Evolutionary conservation across 1,284 basidiomycete genomes (phyloP).

Genomic region (Cutaneotrichosporon dermatis): DNA sequence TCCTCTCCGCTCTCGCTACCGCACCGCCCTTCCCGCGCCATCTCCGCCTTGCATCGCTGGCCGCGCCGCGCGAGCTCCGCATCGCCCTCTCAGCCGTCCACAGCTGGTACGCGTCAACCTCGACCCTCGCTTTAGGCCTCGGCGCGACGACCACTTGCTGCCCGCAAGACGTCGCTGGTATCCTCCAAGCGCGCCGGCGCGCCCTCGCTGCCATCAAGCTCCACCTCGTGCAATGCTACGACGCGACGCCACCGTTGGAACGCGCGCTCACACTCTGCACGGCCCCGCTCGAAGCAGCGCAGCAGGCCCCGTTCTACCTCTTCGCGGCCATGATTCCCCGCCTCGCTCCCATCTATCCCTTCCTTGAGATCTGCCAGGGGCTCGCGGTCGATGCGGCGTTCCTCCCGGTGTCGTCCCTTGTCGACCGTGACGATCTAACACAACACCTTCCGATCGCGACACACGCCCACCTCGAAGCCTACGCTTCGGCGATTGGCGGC

Average conservation of each 20-base stretch:
- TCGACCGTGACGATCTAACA: conserved; percentile 3
- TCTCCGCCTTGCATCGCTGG: conserved; percentile 3
- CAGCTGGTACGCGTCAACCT: conserved; percentile 5
- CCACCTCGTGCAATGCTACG: conserved; percentile 27
- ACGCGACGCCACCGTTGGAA: conserved; percentile 7
- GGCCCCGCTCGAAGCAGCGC: conserved; percentile 23
- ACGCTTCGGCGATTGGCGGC: conserved; percentile 50
- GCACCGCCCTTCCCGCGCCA: neutral
- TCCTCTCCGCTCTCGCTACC: neutral
- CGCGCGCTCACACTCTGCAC: conserved; percentile 15
- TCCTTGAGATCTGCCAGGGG: conserved; percentile 49
- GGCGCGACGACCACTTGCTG: neutral
- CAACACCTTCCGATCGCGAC: conserved; percentile 43
- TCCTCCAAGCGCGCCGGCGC: neutral
- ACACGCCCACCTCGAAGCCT: conserved; percentile 45
- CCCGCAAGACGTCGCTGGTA: neutral
- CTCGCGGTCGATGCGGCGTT: conserved; percentile 48
- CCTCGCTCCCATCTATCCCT: conserved; percentile 44
- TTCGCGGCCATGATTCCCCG: conserved; percentile 41
- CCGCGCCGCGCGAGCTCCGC: conserved; percentile 11
- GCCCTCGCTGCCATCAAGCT: conserved; percentile 22
- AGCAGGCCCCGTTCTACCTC: conserved; percentile 43
- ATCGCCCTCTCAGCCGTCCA: conserved; percentile 12
- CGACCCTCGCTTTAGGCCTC: neutral
- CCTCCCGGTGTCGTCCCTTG: conserved; percentile 1